phyloP scores from a whole-genome alignment of 2,329 filamentous ascomycete species.

The Aspergillus fumigatus region DNA sequence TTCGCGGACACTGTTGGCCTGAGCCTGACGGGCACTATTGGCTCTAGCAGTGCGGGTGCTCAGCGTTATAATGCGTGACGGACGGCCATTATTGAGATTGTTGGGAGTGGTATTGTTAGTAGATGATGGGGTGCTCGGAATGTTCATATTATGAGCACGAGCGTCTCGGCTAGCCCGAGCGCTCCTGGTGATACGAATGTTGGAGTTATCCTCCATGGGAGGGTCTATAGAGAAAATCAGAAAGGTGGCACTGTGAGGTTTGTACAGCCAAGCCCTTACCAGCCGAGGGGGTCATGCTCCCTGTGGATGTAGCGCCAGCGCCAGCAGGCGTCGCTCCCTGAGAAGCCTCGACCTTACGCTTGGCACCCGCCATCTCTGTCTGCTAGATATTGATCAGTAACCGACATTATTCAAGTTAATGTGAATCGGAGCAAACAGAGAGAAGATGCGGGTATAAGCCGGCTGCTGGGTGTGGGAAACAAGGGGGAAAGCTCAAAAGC shows the following conservation, averaged over 20 bases:
- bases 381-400: constrained; percentile 12
- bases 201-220: constrained; percentile 10
- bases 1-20: neutral
- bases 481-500: neutral
- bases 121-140: neutral
- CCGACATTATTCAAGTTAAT: neutral
- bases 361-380: constrained; percentile 34
- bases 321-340: constrained; percentile 15
- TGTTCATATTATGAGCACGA: constrained; percentile 12
- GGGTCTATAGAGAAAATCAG: constrained; percentile 15
- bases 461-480: neutral
- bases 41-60: constrained; percentile 14
- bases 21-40: constrained; percentile 7
- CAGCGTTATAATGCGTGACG: constrained; percentile 21
- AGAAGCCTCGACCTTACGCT: constrained; percentile 28
- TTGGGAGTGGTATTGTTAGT: constrained; percentile 11
- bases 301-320: constrained; percentile 11
- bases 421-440: neutral
- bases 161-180: constrained; percentile 20
- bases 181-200: constrained; percentile 20
- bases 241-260: neutral
- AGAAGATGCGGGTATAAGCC: neutral
- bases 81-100: constrained; percentile 11
- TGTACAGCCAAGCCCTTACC: constrained; percentile 16
- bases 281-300: constrained; percentile 16